Base-by-base conservation (phyloP, 352 stramenopile species). In the Phytophthora sp. region DNA sequence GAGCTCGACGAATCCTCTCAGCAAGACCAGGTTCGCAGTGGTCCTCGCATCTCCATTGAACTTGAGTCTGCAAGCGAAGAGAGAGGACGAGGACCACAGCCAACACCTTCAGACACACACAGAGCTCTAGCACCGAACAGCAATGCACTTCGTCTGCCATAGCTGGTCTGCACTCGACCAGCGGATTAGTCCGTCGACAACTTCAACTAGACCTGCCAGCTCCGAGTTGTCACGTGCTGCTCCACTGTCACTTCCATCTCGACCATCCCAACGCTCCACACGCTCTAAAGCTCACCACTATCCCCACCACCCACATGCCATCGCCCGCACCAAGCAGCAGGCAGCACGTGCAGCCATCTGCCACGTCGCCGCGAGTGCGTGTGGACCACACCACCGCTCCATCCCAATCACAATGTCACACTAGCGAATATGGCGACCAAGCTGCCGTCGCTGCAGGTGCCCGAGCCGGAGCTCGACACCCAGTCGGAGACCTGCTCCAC, bases 381-480 rank as follows among this genome's bases (percentile, higher is more conserved):
- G 12, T 8, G 18, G n/a, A n/a, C n/a, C n/a, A n/a, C n/a, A n/a
- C n/a, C n/a, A n/a, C n/a, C n/a, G n/a, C 5, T 28, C 34, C 13
- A 23, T 18, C 7, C 13, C 28, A 8, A 44, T 27, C 18, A 27
- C 37, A 12, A 54, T 48, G 41, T 28, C n/a, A 56, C 39, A 50
- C n/a, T n/a, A 18, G 41, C 15, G 24, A 73, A 44, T 10, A 68
- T 62, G 64, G 37, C 31, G 27, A 23, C 20, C 17, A 48, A 64
- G 41, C 17, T 30, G 43, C 31, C 37, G 42, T 23, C 34, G 35
- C 44, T 77, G 42, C 66, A 79, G 31, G 55, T 60, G 39, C 51
- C 69, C 9, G 71, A 76, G 20, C 51, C 76, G 9, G 73, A 75
- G 10, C 37, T 79, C 35, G 59, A 75, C 46, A 72, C 53, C 30